These are phyloP conservation scores for Phaeotremella skinneri DNA, from an alignment of 768 basidiomycete genomes.

Conservation along the genomic window DNA sequence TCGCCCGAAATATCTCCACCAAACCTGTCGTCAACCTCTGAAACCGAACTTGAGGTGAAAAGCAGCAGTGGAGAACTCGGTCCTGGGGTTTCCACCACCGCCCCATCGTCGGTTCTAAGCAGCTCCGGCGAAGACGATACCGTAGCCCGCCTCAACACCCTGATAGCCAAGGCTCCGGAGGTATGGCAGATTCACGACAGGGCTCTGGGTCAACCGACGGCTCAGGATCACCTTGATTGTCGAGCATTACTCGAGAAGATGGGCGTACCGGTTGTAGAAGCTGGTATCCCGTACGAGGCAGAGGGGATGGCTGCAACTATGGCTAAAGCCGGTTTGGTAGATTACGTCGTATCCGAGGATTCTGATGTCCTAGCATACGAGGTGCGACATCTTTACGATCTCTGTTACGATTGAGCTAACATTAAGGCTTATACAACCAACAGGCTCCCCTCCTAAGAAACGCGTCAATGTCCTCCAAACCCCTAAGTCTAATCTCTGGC, in stretches of 20 bases:
- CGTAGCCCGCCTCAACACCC: slow-evolving; percentile 15
- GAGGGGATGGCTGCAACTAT: slow-evolving; percentile 81
- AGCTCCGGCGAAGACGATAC: background rate
- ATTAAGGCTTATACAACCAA: slow-evolving; percentile 81
- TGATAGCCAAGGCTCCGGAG: slow-evolving; percentile 19
- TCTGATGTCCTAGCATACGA: slow-evolving; percentile 42
- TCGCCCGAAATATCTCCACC: background rate
- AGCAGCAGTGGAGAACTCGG: background rate
- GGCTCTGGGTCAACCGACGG: slow-evolving; percentile 57
- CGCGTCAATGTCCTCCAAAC: slow-evolving; percentile 61
- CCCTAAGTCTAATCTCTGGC: slow-evolving; percentile 67
- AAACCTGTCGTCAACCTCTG: no score
- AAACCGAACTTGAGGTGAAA: no score
- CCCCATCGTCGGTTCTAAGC: background rate
- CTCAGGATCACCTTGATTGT: slow-evolving; percentile 67
- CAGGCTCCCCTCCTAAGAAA: slow-evolving; percentile 74
- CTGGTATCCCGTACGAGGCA: slow-evolving; percentile 70
- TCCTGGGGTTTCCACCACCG: no score
- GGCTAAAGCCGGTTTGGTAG: slow-evolving; percentile 70
- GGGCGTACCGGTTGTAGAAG: slow-evolving; percentile 76
- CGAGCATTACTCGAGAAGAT: slow-evolving; percentile 69
- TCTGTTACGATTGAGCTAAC: slow-evolving; percentile 6
- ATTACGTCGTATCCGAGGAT: slow-evolving; percentile 89
- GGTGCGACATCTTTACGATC: slow-evolving; percentile 10
- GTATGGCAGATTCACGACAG: slow-evolving; percentile 36